Conservation (phyloP, 2,329 filamentous ascomycete species). For the Colletotrichum sp. region DNA sequence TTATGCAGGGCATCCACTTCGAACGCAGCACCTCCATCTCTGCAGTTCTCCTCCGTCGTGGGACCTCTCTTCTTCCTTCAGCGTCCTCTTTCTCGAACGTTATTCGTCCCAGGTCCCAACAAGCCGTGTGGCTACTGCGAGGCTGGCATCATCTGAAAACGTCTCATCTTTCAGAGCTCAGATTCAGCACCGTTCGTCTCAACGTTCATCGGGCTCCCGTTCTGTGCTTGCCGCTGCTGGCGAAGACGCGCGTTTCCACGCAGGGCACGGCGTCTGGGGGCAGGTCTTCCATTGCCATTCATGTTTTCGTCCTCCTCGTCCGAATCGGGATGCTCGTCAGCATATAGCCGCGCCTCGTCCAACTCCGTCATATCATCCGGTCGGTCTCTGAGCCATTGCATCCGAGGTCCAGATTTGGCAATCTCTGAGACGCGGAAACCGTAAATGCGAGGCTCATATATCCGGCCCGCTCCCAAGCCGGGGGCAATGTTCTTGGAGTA, state of each 20-base stretch:
- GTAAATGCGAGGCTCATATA: slow-evolving; percentile 96
- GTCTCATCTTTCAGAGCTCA: slow-evolving; percentile 46
- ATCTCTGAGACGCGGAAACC: slow-evolving; percentile 94
- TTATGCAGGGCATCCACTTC: slow-evolving; percentile 17
- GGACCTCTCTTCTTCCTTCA: not conserved
- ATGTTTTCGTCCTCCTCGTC: slow-evolving; percentile 63
- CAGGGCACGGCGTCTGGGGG: slow-evolving; percentile 47
- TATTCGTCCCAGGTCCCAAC: not conserved
- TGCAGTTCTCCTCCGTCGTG: not conserved
- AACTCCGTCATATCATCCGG: slow-evolving; percentile 81
- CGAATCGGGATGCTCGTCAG: slow-evolving; percentile 57
- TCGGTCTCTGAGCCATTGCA: slow-evolving; percentile 94
- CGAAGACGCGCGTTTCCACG: slow-evolving; percentile 44
- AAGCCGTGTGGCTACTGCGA: not conserved
- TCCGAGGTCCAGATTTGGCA: slow-evolving; percentile 86
- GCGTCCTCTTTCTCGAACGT: not conserved
- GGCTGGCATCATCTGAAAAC: not conserved
- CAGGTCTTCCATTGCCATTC: slow-evolving; percentile 45
- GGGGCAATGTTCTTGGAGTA: slow-evolving; percentile 87
- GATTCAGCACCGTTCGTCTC: slow-evolving; percentile 63
- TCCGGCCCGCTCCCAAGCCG: slow-evolving; percentile 78
- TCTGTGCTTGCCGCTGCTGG: slow-evolving; percentile 49
- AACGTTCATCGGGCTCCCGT: slow-evolving; percentile 61
- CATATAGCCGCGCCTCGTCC: slow-evolving; percentile 73
- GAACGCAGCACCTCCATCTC: not conserved